These are phyloP conservation scores for Talaromyces albobiverticillius DNA, from an alignment of 2,329 filamentous ascomycete genomes.

Conservation along the genomic window DNA sequence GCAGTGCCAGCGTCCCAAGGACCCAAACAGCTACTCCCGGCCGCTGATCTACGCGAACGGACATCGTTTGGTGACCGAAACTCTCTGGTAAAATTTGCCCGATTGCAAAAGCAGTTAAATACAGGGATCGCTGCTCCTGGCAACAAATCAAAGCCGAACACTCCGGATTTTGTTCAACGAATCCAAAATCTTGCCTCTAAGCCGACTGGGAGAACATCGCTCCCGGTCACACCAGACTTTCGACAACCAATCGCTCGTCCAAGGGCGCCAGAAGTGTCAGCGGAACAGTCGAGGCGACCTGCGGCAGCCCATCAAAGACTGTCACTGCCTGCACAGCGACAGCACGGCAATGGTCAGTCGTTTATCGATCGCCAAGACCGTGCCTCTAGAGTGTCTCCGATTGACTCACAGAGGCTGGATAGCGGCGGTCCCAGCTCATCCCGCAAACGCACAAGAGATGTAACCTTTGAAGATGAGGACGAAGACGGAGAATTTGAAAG, in stretches of 20 bases:
- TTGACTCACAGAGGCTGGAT: slow-evolving; percentile 17
- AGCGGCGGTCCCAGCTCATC: neutral
- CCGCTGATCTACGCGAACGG: slow-evolving; percentile 13
- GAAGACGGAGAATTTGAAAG: slow-evolving; percentile 34
- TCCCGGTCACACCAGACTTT: slow-evolving; percentile 5
- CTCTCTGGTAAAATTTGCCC: neutral
- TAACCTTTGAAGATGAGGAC: slow-evolving; percentile 21
- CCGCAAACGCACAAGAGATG: slow-evolving; percentile 12
- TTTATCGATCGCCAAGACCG: slow-evolving; percentile 37
- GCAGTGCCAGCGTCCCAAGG: neutral
- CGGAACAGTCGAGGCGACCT: neutral
- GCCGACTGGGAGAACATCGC: neutral
- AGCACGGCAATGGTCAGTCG: slow-evolving; percentile 5
- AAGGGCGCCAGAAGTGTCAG: neutral
- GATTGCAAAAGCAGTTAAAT: neutral
- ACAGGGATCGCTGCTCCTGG: slow-evolving; percentile 6
- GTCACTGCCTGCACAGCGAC: neutral
- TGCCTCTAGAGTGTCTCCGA: slow-evolving; percentile 34
- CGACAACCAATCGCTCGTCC: neutral
- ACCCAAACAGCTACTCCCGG: slow-evolving; percentile 9
- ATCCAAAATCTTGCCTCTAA: slow-evolving; percentile 9
- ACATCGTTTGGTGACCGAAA: slow-evolving; percentile 1
- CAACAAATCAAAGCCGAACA: no score
- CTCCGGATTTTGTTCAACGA: no score
- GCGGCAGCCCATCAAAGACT: neutral